Conservation (phyloP, 768 basidiomycete genomes). For the Boletellus ananiceps region DNA sequence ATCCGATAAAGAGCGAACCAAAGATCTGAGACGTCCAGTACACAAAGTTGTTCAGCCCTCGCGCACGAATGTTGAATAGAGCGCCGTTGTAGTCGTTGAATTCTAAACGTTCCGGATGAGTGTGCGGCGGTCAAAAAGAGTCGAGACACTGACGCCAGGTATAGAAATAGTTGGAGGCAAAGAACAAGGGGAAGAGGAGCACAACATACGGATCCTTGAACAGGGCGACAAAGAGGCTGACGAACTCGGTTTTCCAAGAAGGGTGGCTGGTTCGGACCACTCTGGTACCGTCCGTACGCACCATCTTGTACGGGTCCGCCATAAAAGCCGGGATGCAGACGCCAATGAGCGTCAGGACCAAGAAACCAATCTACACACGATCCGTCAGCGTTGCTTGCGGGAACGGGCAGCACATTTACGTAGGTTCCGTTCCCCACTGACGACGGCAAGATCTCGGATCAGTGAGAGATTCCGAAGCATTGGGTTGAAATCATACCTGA, state of each 20-base stretch:
- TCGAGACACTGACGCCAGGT: conserved; percentile 60
- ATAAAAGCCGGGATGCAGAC: conserved; percentile 61
- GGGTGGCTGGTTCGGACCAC: conserved; percentile 58
- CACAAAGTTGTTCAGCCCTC: conserved; percentile 71
- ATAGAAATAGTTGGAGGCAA: conserved; percentile 81
- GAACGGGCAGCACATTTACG: conserved; percentile 48
- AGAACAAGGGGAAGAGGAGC: conserved; percentile 81
- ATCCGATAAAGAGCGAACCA: conserved; percentile 69
- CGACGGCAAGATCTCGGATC: background rate
- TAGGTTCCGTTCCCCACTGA: conserved; percentile 74
- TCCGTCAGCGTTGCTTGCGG: background rate
- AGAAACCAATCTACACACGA: conserved; percentile 57
- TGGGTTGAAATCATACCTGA: conserved; percentile 16
- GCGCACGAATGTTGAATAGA: conserved; percentile 73
- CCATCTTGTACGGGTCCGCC: conserved; percentile 68
- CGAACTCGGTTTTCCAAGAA: conserved; percentile 72
- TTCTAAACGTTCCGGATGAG: conserved; percentile 39
- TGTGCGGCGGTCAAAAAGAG: background rate
- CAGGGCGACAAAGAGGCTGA: conserved; percentile 63
- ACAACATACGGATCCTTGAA: conserved; percentile 68
- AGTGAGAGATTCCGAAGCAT: background rate
- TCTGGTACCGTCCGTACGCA: conserved; percentile 70
- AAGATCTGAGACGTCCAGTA: conserved; percentile 80
- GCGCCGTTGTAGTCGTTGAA: conserved; percentile 80
- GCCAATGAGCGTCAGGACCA: conserved; percentile 67